phyloP scores from a whole-genome alignment of 106 monocot genomes.

The Narthecium ossifragum region DNA sequence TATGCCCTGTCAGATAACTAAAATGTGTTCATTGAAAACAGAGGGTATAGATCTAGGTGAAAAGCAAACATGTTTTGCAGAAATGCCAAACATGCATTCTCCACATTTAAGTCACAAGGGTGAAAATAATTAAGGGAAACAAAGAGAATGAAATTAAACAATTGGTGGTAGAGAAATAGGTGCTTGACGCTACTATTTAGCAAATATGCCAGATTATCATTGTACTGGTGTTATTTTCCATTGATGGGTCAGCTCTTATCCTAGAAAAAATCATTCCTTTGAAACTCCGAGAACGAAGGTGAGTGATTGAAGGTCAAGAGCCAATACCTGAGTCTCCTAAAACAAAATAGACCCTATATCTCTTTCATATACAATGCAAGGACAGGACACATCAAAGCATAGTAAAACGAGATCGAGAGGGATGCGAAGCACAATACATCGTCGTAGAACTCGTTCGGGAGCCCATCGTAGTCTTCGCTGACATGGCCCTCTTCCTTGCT shows the following conservation, averaged over 20 bases:
- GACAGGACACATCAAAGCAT: neutral
- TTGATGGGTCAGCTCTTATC: neutral
- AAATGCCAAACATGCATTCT: too few species aligned
- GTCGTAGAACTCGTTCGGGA: constrained; percentile 34
- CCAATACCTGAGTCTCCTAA: neutral
- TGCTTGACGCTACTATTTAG: too few species aligned
- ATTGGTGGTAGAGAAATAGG: too few species aligned
- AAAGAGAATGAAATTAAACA: too few species aligned
- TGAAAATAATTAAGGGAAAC: too few species aligned
- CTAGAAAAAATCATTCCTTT: neutral
- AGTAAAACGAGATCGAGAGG: neutral
- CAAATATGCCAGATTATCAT: too few species aligned
- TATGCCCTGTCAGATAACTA: too few species aligned
- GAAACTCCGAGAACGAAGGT: neutral
- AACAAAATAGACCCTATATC: too few species aligned
- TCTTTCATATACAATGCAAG: neutral
- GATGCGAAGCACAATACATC: constrained; percentile 24
- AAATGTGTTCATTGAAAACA: neutral
- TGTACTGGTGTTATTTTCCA: too few species aligned
- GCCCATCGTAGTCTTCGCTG: constrained; percentile 4
- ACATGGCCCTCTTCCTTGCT: constrained; percentile 1
- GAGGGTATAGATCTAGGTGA: neutral
- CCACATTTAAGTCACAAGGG: too few species aligned
- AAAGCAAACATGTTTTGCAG: too few species aligned
- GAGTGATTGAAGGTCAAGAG: neutral